Evolutionary conservation across 352 stramenopile genomes (phyloP).

Genomic region (Elongisporangium anandrum): DNA sequence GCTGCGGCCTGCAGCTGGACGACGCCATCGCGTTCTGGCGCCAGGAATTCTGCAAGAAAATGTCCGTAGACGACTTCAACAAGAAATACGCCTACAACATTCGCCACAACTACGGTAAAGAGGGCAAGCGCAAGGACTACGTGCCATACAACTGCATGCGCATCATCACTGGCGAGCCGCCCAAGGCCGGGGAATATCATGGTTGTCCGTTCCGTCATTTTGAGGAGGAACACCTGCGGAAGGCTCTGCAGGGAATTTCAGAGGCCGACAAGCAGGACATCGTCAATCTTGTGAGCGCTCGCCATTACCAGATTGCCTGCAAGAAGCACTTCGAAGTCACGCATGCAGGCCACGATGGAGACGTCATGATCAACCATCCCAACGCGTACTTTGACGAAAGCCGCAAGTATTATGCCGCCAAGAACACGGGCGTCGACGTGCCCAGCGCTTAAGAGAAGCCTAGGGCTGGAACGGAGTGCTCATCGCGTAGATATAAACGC

Average conservation of each 20-base stretch:
- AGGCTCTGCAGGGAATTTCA: slow-evolving; percentile 74
- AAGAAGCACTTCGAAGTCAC: slow-evolving; percentile 96
- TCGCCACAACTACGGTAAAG: slow-evolving; percentile 99
- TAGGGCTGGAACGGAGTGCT: no score
- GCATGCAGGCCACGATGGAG: slow-evolving; percentile 78
- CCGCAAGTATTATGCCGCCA: slow-evolving; percentile 90
- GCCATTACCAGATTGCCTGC: slow-evolving; percentile 98
- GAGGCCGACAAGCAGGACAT: slow-evolving; percentile 92
- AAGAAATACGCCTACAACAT: slow-evolving; percentile 99
- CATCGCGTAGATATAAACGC: background rate
- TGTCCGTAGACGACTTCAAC: slow-evolving; percentile 96
- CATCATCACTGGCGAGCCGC: slow-evolving; percentile 96
- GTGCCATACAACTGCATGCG: slow-evolving; percentile 95
- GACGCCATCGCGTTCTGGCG: slow-evolving; percentile 97
- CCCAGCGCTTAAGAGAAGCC: slow-evolving; percentile 11
- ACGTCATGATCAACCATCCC: slow-evolving; percentile 97
- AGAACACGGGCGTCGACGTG: slow-evolving; percentile 66
- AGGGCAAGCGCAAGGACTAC: slow-evolving; percentile 98
- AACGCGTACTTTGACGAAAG: slow-evolving; percentile 98
- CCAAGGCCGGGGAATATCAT: slow-evolving; percentile 94
- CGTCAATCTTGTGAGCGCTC: slow-evolving; percentile 83
- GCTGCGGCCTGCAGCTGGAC: slow-evolving; percentile 94
- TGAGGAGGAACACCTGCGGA: slow-evolving; percentile 90
- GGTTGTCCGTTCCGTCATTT: slow-evolving; percentile 98
- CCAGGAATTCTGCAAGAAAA: slow-evolving; percentile 90